Percentiles rank a stretch among this genome's conserved stretches.
phyloP scores from a whole-genome alignment of 805 yeast genomes.

The Hanseniaspora meyeri region DNA sequence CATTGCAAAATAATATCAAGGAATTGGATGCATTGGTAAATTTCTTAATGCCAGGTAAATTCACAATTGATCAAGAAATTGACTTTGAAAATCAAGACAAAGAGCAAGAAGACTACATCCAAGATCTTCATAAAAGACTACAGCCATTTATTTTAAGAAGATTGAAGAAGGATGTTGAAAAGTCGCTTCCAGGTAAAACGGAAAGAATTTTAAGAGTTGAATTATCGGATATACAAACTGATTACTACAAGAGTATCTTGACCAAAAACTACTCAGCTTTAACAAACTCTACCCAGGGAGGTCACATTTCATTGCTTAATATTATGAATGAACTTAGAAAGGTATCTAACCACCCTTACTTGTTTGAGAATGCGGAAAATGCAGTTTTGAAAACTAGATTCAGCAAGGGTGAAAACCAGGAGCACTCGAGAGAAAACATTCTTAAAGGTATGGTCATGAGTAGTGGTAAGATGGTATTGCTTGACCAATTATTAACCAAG shows the following conservation, averaged over 20 bases:
- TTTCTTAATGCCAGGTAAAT: slow-evolving; percentile 90
- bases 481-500: slow-evolving; percentile 77
- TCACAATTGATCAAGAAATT: slow-evolving; percentile 83
- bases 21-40: slow-evolving; percentile 91
- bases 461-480: slow-evolving; percentile 92
- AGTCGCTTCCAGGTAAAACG: slow-evolving; percentile 87
- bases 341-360: slow-evolving; percentile 93
- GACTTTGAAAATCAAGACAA: slow-evolving; percentile 83
- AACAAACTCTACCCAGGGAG: slow-evolving; percentile 67
- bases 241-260: slow-evolving; percentile 83
- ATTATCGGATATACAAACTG: slow-evolving; percentile 86
- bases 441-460: slow-evolving; percentile 91
- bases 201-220: slow-evolving; percentile 93
- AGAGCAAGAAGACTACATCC: slow-evolving; percentile 78
- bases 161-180: slow-evolving; percentile 93
- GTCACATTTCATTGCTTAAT: slow-evolving; percentile 73
- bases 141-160: slow-evolving; percentile 90
- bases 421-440: slow-evolving; percentile 59
- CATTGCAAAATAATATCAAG: slow-evolving; percentile 87
- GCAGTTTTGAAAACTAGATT: slow-evolving; percentile 52
- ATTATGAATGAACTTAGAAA: slow-evolving; percentile 92
- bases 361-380: slow-evolving; percentile 87
- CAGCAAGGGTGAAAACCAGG: slow-evolving; percentile 32
- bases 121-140: slow-evolving; percentile 68
- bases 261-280: slow-evolving; percentile 87